Evolutionary conservation across 2,329 filamentous ascomycete genomes (phyloP), one percentile per base, ranked within the genome.

Genomic region (Colletotrichum sp.): DNA sequence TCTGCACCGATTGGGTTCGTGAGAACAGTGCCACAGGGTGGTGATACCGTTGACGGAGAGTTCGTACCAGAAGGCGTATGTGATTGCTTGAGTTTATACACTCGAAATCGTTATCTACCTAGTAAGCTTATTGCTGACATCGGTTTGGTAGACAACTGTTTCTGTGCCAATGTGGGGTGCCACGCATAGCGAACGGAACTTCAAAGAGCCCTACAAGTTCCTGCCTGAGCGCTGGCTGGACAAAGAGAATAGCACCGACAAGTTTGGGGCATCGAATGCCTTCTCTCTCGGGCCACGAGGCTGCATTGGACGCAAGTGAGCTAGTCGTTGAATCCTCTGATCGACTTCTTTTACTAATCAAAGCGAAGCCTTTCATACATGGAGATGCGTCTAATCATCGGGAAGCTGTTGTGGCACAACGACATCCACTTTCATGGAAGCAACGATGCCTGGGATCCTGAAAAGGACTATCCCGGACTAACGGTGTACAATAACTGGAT

Each of bases 161-260:
- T 73, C 71, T 12, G 71, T 73, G 8, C 64, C 52, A 24, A 73
- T 68, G 71, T 73, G 71, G 71, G 71, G 63, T 60, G 63, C 71
- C 5, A 73, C 71, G 13, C 71, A 73, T 32, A 68, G 71, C 55
- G 63, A 59, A 16, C 49, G 71, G 0, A 73, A 73, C 44, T 85
- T 83, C 73, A 79, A 84, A 0, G 79, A 87, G 1, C 83, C 86
- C 0, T 79, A 86, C 49, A 74, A 77, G 1, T 88, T 86, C 72
- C 60, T 76, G 3, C 59, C 59, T 8, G 59, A 63, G 28, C 59
- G 59, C 6, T 34, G 59, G 59, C n/a, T 63, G 16, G 15, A 63
- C 2, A 63, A 32, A n/a, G n/a, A 36, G 3, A 32, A 32, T 0
- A 63, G 59, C n/a, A 21, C 59, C 28, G 59, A 34, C 30, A 63